Evolutionary conservation across 1,139 yeast species (phyloP), one percentile per base, ranked within the genome.

Genomic region (Suhomyces yuchorum): DNA sequence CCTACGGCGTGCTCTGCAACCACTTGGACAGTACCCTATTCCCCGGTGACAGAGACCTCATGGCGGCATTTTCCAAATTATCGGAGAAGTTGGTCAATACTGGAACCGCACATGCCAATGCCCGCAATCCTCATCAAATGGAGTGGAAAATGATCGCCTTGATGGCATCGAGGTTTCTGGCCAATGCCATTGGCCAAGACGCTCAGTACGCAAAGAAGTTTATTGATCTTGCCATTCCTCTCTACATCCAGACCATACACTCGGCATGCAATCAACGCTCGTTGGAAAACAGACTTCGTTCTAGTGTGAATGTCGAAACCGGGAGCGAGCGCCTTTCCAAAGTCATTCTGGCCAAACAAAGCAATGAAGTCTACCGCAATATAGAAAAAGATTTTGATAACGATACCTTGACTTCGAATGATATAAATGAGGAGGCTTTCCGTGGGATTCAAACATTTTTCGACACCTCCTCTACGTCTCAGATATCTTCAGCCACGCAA

Each of bases 21-120:
- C 75, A 81, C 42, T 78, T 90, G 51, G 90, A 87, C 55, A 82
- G 80, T 11, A 84, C 84, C 8, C 71, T 90, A 42, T 84, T 89
- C 57, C 75, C 84, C 15, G 96, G 96, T 35, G 93, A 89, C 65
- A 70, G 80, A 35, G 75, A 66, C 17, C 85, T 87, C 57, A 79
- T 85, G 11, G 70, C 73, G 51, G 61, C 71, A 35, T 80, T 87
- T 57, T 65, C 75, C 32, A 56, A 57, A 7, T 69, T 86, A 37
- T 63, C 76, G 11, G 67, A 68, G 26, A 53, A 55, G 9, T 66
- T 80, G 48, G 63, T 80, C 19, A 57, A 62, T 18, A 60, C 65
- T 36, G 71, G 69, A 14, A 55, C 56, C 11, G 51, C 54, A 9
- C 54, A 56, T 24, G 56, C 58, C 44, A 35, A 18, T 19, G 33